Evolutionary conservation across 2,329 filamentous ascomycete species (phyloP).

Genomic region (Huntiella decipiens): DNA sequence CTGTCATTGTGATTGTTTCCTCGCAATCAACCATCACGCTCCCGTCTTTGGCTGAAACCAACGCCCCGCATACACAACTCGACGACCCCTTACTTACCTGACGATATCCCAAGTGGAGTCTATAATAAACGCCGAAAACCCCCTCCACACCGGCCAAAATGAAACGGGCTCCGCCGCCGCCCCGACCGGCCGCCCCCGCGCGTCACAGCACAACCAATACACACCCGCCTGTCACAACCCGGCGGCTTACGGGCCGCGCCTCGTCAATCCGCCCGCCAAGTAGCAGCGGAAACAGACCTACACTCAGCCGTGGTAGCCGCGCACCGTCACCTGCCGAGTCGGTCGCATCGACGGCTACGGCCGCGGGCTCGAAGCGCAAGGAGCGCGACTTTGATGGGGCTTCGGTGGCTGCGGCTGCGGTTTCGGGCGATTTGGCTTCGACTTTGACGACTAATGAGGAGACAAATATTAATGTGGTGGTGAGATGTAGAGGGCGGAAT

Average conservation of each 20-base stretch:
- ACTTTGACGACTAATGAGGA: constrained; percentile 43
- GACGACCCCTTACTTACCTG: background rate
- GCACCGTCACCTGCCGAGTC: constrained; percentile 55
- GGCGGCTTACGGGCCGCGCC: constrained; percentile 9
- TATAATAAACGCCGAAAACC: too few species aligned
- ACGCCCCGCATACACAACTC: background rate
- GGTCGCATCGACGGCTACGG: constrained; percentile 33
- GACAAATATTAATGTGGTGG: constrained; percentile 95
- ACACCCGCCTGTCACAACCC: background rate
- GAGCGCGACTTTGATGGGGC: constrained; percentile 58
- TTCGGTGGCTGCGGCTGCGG: too few species aligned
- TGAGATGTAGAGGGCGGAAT: constrained; percentile 80
- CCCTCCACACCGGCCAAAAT: too few species aligned
- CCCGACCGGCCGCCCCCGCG: too few species aligned
- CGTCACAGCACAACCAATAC: too few species aligned
- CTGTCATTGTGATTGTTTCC: too few species aligned
- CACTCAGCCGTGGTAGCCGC: constrained; percentile 15
- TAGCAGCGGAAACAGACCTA: background rate
- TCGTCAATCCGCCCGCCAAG: constrained; percentile 6
- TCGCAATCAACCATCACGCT: too few species aligned
- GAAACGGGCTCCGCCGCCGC: too few species aligned
- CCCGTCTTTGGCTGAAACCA: too few species aligned
- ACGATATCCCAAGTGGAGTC: too few species aligned
- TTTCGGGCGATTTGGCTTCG: constrained; percentile 19
- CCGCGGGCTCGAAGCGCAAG: constrained; percentile 55